Evolutionary conservation across 305 asterid genomes (phyloP).

Genomic region (Striga hermonthica): DNA sequence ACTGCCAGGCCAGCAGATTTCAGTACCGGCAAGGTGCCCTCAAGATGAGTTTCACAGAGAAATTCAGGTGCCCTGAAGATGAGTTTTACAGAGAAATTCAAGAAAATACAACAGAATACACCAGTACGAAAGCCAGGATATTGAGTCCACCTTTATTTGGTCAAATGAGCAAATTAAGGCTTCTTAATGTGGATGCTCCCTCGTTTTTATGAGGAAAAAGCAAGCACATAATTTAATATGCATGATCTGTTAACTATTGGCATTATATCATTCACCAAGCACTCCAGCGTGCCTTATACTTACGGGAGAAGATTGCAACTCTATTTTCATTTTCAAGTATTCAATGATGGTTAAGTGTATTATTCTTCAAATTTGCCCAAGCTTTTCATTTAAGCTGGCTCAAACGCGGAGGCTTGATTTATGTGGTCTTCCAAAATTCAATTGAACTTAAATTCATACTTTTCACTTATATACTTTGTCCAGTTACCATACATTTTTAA

Average conservation of each 20-base stretch:
- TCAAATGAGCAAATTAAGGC: conserved; percentile 18
- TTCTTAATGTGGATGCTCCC: not conserved
- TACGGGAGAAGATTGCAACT: conserved; percentile 20
- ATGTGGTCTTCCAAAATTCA: conserved; percentile 19
- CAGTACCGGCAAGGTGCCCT: conserved; percentile 8
- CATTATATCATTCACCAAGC: conserved; percentile 24
- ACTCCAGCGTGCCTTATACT: conserved; percentile 12
- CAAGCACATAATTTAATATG: conserved; percentile 12
- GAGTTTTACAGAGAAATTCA: not conserved
- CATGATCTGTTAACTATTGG: conserved; percentile 1
- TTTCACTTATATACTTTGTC: conserved; percentile 23
- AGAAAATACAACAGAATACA: conserved; percentile 14
- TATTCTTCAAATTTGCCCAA: conserved; percentile 14
- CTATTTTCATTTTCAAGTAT: not conserved
- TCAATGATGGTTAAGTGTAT: not conserved
- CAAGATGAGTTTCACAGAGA: conserved; percentile 8
- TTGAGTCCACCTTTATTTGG: not conserved
- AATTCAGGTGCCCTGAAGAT: conserved; percentile 12
- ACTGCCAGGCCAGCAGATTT: not conserved
- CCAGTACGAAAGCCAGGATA: conserved; percentile 20
- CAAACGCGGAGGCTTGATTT: conserved; percentile 22
- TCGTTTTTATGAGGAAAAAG: not conserved
- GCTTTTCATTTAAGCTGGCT: conserved; percentile 4
- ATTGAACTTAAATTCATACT: conserved; percentile 17
- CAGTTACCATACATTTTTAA: conserved; percentile 22